Evolutionary conservation across 495 filamentous ascomycete species (phyloP), one percentile per base, ranked within the genome.

Genomic region (Immersiella caudata): DNA sequence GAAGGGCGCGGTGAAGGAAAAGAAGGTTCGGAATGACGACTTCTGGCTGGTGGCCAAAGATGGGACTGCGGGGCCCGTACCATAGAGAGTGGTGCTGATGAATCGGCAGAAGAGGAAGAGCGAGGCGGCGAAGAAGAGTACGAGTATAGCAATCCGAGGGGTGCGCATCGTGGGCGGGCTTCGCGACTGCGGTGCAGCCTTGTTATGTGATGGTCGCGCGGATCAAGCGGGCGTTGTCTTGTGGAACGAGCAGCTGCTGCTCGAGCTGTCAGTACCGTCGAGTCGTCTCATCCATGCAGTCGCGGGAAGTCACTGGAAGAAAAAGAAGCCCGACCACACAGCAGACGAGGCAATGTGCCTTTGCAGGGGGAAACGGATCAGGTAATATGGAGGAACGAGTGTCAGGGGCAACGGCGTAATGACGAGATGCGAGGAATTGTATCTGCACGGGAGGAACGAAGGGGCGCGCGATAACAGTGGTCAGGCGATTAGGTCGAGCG

Each of bases 1-100:
- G 51, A 86, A 85, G 6, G 84, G 83, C 8, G 81, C 69, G 57
- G 76, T 75, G 70, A 85, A 84, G 46, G 82, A 82, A 70, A 85
- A 83, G 68, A 83, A 71, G 27, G 75, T 71, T 59, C 74, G 71
- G 62, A 81, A 76, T 54, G 75, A 58, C 21, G 78, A 75, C 67
- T 75, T 81, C 29, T 69, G 75, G 3, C 65, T n/a, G 1, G 67
- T 16, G 27, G 78, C 33, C 33, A 68, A 58, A 4, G 76, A 69
- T 7, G 74, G 66, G 35, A 75, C 67, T 36, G 70, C 60, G 9
- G 76, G 52, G 26, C 69, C 66, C 60, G 77, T 67, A 20, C 68
- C 73, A 35, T 67, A 72, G 56, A 66, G 4, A 12, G 40, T 62
- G 8, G 80, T 77, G 35, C 68, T 76, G 64, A 83, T 70, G 26